Evolutionary conservation across 164 flowering plant species (phyloP).

Genomic region (Buxus sempervirens): DNA sequence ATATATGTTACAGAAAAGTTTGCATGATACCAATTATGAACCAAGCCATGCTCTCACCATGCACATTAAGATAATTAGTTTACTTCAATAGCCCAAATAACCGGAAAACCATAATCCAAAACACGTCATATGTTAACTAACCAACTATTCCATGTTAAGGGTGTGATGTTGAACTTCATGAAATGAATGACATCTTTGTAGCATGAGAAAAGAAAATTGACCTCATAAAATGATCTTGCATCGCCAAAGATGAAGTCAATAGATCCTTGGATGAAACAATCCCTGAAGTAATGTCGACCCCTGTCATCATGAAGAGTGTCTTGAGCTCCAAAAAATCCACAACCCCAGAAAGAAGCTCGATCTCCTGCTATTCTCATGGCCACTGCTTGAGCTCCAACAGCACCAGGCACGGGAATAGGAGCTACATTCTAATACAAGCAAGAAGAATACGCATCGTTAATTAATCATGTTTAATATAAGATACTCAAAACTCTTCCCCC

Average conservation of each 20-base stretch:
- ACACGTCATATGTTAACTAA: too few relatives aligned
- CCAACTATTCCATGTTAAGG: background rate
- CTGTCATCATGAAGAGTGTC: conserved; percentile 93
- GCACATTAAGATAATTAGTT: too few relatives aligned
- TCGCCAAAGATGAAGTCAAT: conserved; percentile 92
- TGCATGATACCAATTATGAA: too few relatives aligned
- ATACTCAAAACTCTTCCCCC: too few relatives aligned
- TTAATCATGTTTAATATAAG: background rate
- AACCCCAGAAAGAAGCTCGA: conserved; percentile 81
- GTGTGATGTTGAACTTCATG: too few relatives aligned
- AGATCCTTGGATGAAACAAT: conserved; percentile 89
- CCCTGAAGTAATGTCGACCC: conserved; percentile 91
- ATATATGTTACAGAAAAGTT: too few relatives aligned
- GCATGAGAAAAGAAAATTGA: conserved; percentile 12
- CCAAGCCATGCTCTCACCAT: too few relatives aligned
- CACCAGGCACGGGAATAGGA: conserved; percentile 83
- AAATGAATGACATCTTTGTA: too few relatives aligned
- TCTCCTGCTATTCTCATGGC: conserved; percentile 83
- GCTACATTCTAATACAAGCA: conserved; percentile 60
- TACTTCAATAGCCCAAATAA: too few relatives aligned
- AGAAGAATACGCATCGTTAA: too few relatives aligned
- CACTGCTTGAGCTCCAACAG: conserved; percentile 81
- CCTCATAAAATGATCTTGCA: conserved; percentile 82
- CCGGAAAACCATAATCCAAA: too few relatives aligned
- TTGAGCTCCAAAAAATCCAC: conserved; percentile 92